A percentile compares a stretch with the other conserved stretches of the same genome.
phyloP scores from a whole-genome alignment of 345 rosid species.

The Eucalyptus viminalis region DNA sequence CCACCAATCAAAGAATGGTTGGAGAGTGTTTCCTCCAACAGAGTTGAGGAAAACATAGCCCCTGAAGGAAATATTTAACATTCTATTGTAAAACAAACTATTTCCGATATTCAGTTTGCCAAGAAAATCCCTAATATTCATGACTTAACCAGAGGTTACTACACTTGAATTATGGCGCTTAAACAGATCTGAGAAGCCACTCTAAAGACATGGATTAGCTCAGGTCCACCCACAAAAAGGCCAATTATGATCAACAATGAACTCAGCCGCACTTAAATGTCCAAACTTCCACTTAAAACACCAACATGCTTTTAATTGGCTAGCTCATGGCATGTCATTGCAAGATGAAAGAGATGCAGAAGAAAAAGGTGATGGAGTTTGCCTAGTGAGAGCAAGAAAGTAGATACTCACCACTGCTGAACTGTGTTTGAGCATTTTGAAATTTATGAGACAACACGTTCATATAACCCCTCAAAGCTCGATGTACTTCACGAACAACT shows the following conservation, averaged over 20 bases:
- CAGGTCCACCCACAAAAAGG: neutral
- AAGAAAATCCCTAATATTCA: neutral
- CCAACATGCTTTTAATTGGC: neutral
- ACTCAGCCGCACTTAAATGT: neutral
- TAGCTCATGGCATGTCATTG: neutral
- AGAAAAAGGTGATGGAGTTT: neutral
- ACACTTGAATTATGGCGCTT: neutral
- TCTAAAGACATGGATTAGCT: neutral
- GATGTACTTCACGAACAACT: slow-evolving; percentile 71
- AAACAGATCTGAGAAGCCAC: neutral
- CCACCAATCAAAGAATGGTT: neutral
- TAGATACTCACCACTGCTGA: slow-evolving; percentile 28
- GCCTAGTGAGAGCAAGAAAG: neutral
- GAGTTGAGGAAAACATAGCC: neutral
- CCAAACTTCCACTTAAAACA: neutral
- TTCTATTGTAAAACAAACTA: neutral
- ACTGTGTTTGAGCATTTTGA: slow-evolving; percentile 10
- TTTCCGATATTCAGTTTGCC: neutral
- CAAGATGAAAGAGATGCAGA: neutral
- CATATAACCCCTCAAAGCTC: slow-evolving; percentile 45
- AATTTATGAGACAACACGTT: slow-evolving; percentile 23
- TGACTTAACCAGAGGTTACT: neutral
- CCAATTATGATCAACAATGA: neutral
- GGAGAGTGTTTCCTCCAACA: neutral
- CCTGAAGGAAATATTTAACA: neutral